Evolutionary conservation across 1,139 yeast species (phyloP), one percentile per base, ranked within the genome.

Genomic region (Hemisphaericaspora subhashii): DNA sequence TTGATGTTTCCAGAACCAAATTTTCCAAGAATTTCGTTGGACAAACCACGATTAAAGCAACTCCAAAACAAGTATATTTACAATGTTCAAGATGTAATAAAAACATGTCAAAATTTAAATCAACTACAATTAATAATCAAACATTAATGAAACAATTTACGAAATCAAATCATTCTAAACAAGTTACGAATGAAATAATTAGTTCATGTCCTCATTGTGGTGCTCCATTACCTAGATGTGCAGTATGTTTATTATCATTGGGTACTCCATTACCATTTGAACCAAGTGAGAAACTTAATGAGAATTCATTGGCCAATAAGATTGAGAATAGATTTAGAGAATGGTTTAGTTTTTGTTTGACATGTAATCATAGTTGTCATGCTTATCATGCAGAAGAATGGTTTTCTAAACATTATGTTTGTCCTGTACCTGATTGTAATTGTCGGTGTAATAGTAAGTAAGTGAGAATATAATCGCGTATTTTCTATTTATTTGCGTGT

Each of bases 321-420:
- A 62, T 61, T 33, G 72, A 62, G 37, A 63, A 64, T 32, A 66
- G 66, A 42, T 76, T 79, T 55, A 62, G 74, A 43, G 80, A 81
- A 47, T 82, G 96, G 95, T 89, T 92, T 49, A 86, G 94, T 48
- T 88, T 88, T 60, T 92, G 98, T 56, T 66, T 92, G 47, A 79
- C 83, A 20, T 92, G 98, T 58, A 87, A 85, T 56, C 98, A 92
- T 55, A 96, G 97, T 1, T 81, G 84, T 74, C 98, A 92, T 64
- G 90, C 95, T 0, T 88, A 84, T 12, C 98, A 92, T 59, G 97
- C 98, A 0, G 89, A 86, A 50, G 95, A 88, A 54, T 92, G 98
- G 98, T 92, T 92, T 56, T 76, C 83, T 14, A 83, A 83, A 57
- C 96, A 90, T 53, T 79, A 77, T 41, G 79, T 86, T 2, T 92